These are phyloP conservation scores for Cryptococcus jaspeensis DNA, from an alignment of 1,284 basidiomycete genomes.

Conservation along the genomic window DNA sequence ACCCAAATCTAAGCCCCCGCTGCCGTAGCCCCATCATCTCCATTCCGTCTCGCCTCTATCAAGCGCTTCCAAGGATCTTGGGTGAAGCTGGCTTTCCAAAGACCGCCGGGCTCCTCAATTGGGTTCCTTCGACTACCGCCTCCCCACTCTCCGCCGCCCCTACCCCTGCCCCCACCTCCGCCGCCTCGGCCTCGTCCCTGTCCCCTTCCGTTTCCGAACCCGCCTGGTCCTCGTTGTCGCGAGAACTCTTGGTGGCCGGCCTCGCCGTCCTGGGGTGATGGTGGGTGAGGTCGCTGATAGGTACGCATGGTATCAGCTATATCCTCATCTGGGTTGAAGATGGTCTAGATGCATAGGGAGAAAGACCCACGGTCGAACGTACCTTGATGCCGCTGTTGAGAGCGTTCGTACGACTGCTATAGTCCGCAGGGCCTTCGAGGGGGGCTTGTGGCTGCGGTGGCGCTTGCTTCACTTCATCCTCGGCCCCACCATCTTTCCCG, in stretches of 20 bases:
- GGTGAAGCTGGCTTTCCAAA: conserved; percentile 38
- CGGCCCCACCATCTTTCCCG: background rate
- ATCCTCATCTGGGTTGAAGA: too few species aligned
- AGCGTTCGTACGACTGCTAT: background rate
- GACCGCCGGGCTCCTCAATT: conserved; percentile 21
- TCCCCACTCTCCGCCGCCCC: too few species aligned
- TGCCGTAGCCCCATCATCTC: too few species aligned
- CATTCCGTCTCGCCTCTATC: conserved; percentile 2
- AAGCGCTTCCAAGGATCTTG: conserved; percentile 41
- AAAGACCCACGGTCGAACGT: background rate
- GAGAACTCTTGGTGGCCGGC: conserved; percentile 3
- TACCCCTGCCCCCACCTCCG: background rate
- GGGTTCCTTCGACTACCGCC: too few species aligned
- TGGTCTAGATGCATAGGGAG: background rate
- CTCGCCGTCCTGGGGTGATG: conserved; percentile 3
- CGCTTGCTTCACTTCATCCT: too few species aligned
- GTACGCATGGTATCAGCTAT: background rate
- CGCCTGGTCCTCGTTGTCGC: conserved; percentile 14
- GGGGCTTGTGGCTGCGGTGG: background rate
- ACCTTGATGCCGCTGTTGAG: conserved; percentile 21
- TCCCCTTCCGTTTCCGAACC: conserved; percentile 6
- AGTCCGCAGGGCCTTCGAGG: background rate
- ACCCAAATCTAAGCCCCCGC: too few species aligned
- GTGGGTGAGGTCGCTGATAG: conserved; percentile 14
- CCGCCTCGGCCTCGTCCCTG: conserved; percentile 6